These are phyloP conservation scores for Anethum foeniculum DNA, from an alignment of 140 eudicot genomes.

Conservation along the genomic window DNA sequence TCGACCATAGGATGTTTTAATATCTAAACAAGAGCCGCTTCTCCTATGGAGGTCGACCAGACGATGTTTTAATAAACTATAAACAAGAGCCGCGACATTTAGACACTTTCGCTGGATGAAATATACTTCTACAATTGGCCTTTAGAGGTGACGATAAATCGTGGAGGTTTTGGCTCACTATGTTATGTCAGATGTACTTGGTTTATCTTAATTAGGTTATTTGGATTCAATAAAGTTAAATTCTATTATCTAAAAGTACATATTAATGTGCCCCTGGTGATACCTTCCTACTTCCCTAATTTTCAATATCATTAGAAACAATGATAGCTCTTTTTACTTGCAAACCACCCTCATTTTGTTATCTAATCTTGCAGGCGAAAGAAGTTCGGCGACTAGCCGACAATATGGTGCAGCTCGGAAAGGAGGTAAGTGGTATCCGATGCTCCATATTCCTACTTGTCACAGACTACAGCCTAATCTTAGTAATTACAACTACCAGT, in stretches of 20 bases:
- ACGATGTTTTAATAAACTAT: background rate
- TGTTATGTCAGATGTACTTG: background rate
- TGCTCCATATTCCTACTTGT: background rate
- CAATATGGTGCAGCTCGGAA: constrained; percentile 95
- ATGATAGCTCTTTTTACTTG: background rate
- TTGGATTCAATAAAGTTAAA: background rate
- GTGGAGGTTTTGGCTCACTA: background rate
- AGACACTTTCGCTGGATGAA: background rate
- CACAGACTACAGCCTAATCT: no score
- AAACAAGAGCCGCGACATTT: background rate
- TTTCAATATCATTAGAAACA: background rate
- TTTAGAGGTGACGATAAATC: background rate
- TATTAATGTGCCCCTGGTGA: background rate
- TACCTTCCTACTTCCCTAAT: background rate
- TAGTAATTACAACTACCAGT: background rate
- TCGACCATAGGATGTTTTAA: background rate
- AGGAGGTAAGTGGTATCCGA: constrained; percentile 47
- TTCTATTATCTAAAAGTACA: no score
- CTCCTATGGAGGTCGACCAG: background rate
- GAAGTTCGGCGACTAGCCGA: constrained; percentile 96
- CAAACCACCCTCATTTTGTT: background rate
- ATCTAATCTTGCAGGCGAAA: constrained; percentile 53
- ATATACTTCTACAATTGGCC: background rate
- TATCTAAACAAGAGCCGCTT: background rate
- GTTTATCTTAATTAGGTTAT: background rate